phyloP scores from a whole-genome alignment of 148 eudicot genomes.

The Persicaria tinctoria region DNA sequence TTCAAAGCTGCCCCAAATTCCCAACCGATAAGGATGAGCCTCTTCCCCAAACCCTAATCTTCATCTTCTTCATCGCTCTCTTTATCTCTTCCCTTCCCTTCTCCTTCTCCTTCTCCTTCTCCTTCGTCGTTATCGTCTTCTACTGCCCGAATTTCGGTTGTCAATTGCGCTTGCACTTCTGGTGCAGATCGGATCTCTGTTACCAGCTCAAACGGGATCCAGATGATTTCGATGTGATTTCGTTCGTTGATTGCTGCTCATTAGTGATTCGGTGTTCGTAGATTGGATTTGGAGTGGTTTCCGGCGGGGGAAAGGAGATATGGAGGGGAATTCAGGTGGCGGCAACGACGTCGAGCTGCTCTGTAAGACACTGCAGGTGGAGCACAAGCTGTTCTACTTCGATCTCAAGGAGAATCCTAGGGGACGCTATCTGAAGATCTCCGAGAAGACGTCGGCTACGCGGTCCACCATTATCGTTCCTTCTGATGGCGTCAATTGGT shows the following conservation, averaged over 20 bases:
- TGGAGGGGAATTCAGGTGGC: conserved; percentile 52
- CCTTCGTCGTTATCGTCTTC: neutral
- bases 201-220: neutral
- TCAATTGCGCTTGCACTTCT: neutral
- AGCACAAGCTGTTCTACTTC: conserved; percentile 90
- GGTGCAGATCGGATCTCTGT: neutral
- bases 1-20: too few relatives aligned
- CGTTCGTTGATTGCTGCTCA: neutral
- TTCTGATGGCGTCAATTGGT: conserved; percentile 73
- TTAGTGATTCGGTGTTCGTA: neutral
- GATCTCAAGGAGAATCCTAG: conserved; percentile 95
- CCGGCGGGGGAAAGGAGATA: conserved; percentile 5
- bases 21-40: neutral
- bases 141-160: neutral
- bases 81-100: neutral
- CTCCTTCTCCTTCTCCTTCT: neutral
- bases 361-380: conserved; percentile 84
- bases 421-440: conserved; percentile 82
- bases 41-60: conserved; percentile 1
- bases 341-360: conserved; percentile 76
- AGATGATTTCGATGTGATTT: neutral
- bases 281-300: neutral
- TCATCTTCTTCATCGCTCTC: neutral
- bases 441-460: conserved; percentile 92
- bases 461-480: conserved; percentile 90